Base-by-base conservation (phyloP, 2,329 filamentous ascomycete genomes). In the Pezicula rhizophila region DNA sequence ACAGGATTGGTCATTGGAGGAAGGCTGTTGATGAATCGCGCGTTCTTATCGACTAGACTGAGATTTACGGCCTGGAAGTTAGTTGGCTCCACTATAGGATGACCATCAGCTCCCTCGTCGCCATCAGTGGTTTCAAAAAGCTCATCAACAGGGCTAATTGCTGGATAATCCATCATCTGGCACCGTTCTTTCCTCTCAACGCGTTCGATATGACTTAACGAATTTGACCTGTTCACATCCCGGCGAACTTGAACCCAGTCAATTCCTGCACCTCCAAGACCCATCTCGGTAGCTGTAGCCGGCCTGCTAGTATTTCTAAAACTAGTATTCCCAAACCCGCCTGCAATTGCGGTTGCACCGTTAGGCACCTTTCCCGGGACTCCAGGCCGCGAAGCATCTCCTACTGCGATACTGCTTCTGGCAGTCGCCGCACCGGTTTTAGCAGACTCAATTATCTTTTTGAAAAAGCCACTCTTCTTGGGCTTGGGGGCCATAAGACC, bases 181-280 rank as follows among this genome's bases (percentile, higher is more conserved):
- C 91, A 96, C 47, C 92, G 80, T 60, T 99, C 92, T 39, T 81
- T 84, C 47, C 92, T 77, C 64, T 99, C 93, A 35, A 82, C 76
- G 17, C 85, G 80, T 70, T 99, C 93, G 56, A 92, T 93, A 52
- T 84, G 85, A 67, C 91, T 96, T 34, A 96, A 75, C 0, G 92
- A 93, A 63, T 96, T 97, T 3, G 92, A 95, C 33, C 93, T 81
- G 66, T 99, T 97, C 42, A 99, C 86, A 67, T 99, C 95, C 41
- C 93, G 82, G 33, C 93, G 85, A 18, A 97, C 90, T 65, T 97
- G 91, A n/a, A 99, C 90, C 91, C 93, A 99, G 65, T 97, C 92
- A 12, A 87, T 78, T 1, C 75, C 72, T 23, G 65, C 57, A 26
- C 68, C 65, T 34, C 72, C 77, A 6, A 86, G 67, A 2, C 86